Conservation (phyloP, 768 basidiomycete genomes). For the Fomitopsis serialis region DNA sequence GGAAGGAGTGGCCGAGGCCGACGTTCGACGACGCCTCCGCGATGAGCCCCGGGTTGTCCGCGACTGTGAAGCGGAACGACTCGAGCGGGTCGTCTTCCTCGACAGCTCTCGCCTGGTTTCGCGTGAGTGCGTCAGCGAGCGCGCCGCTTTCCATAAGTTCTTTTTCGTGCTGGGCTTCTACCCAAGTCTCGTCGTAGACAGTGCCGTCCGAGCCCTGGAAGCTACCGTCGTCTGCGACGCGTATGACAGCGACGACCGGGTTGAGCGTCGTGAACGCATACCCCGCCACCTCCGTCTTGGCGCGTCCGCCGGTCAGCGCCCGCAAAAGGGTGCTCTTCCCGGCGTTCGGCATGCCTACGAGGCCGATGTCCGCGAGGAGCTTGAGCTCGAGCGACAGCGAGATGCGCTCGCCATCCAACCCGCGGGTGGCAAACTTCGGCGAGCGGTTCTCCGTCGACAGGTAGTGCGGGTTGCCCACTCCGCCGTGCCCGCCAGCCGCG, state of each 20-base stretch:
- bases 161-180: slow-evolving; percentile 44
- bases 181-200: slow-evolving; percentile 62
- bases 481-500: slow-evolving; percentile 73
- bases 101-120: slow-evolving; percentile 34
- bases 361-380: slow-evolving; percentile 87
- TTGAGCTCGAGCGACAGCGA: slow-evolving; percentile 91
- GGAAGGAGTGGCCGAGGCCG: slow-evolving; percentile 90
- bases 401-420: slow-evolving; percentile 68
- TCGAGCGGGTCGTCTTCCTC: slow-evolving; percentile 36
- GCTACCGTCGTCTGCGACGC: slow-evolving; percentile 73
- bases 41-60: slow-evolving; percentile 95
- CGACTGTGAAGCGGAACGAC: slow-evolving; percentile 86
- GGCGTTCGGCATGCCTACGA: slow-evolving; percentile 95
- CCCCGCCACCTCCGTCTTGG: slow-evolving; percentile 78
- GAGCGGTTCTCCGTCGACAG: slow-evolving; percentile 61
- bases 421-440: slow-evolving; percentile 83
- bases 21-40: slow-evolving; percentile 80
- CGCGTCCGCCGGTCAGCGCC: slow-evolving; percentile 81
- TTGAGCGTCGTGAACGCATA: slow-evolving; percentile 97
- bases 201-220: slow-evolving; percentile 54
- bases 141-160: slow-evolving; percentile 47
- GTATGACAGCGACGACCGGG: slow-evolving; percentile 87
- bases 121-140: slow-evolving; percentile 43
- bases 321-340: slow-evolving; percentile 90
- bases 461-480: slow-evolving; percentile 88